Base-by-base conservation (phyloP, 2,329 filamentous ascomycete genomes). In the Nemania abortiva region DNA sequence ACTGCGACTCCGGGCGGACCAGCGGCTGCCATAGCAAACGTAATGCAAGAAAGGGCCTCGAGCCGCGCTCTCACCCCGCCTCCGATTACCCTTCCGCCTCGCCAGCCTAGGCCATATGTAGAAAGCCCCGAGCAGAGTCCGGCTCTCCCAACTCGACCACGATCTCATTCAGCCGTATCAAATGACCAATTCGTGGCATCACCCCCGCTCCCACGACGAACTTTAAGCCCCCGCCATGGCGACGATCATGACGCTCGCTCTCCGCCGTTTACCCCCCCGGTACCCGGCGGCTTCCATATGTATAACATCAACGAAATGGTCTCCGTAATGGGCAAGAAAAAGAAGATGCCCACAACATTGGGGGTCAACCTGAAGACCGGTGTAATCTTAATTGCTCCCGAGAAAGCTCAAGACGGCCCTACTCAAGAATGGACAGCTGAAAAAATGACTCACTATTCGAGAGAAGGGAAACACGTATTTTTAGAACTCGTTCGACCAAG, bases 221-320 rank as follows among this genome's bases (percentile, higher is more conserved):
- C 81, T 69, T 81, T 70, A 84, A 76, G 75, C 72, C 77, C 74
- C 72, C 76, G 73, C 65, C 71, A 52, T 55, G 66, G 50, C 42
- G 58, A 71, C 11, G 58, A 68, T n/a, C 57, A 39, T 31, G 68
- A 63, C 27, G n/a, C 13, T 52, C 70, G 27, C 6, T 31, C 62
- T 37, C 50, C 31, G 11, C 61, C 52, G 39, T 84, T 84, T 18
- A 82, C 83, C 45, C 79, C 80, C n/a, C 79, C 84, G 34, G 90
- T 91, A 1, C 92, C 93, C 5, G 92, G 93, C 20, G 93, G 93
- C 1, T 98, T 95, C 78, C 95, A 97, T 77, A 86, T 98, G 80
- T 98, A 98, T 82, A 98, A 97, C 76, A 95, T 98, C 76, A 97
- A 95, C 78, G 95, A 98, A 82, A 97, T 97, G 92, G 89, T 97